A percentile compares a stretch with the other conserved stretches of the same genome.
Evolutionary conservation across 1,284 basidiomycete genomes (phyloP).

Genomic region (Heterobasidion annosum): DNA sequence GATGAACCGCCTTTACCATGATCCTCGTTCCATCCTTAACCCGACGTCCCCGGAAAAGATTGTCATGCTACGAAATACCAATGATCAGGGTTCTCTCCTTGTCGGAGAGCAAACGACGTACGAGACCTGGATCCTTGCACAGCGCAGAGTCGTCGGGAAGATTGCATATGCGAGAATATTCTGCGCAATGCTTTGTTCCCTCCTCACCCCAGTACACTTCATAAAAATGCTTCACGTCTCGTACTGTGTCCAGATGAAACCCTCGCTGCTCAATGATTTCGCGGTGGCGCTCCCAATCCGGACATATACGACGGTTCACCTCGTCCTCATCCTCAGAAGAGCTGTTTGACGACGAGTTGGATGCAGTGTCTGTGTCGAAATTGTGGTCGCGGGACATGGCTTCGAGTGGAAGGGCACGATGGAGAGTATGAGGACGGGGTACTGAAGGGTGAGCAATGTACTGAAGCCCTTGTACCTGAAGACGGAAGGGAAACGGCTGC

Average conservation of each 20-base stretch:
- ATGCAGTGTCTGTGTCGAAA: slow-evolving; percentile 22
- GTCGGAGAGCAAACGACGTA: slow-evolving; percentile 22
- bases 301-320: slow-evolving; percentile 45
- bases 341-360: slow-evolving; percentile 29
- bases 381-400: slow-evolving; percentile 7
- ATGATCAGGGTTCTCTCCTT: neutral
- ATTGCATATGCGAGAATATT: slow-evolving; percentile 25
- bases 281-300: slow-evolving; percentile 54
- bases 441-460: neutral
- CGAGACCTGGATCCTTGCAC: slow-evolving; percentile 62
- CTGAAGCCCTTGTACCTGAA: neutral
- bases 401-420: neutral
- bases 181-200: slow-evolving; percentile 21
- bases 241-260: slow-evolving; percentile 56
- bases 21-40: slow-evolving; percentile 40
- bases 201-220: slow-evolving; percentile 23
- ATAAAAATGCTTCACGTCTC: slow-evolving; percentile 53
- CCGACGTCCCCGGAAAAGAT: slow-evolving; percentile 58
- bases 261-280: slow-evolving; percentile 38
- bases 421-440: neutral
- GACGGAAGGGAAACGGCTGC: neutral
- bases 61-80: slow-evolving; percentile 41
- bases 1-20: slow-evolving; percentile 60
- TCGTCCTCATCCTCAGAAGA: slow-evolving; percentile 55
- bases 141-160: slow-evolving; percentile 44